Percentiles rank a stretch among this genome's conserved stretches.
Evolutionary conservation across 129 eudicot genomes (phyloP).

Genomic region (Erigeron canadensis): DNA sequence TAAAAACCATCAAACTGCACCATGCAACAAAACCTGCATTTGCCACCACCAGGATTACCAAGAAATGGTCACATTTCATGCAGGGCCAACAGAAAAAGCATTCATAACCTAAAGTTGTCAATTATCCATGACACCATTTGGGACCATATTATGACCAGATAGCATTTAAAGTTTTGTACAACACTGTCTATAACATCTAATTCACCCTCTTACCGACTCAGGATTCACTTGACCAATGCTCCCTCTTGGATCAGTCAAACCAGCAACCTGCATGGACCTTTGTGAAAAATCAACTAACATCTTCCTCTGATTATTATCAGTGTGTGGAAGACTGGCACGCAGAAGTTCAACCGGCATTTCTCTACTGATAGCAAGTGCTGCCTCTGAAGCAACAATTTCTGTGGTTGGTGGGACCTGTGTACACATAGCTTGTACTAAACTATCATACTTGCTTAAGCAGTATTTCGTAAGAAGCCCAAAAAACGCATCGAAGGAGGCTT

Average conservation of each 20-base stretch:
- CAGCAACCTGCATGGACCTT: constrained; percentile 76
- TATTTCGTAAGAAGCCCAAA: constrained; percentile 82
- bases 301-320: constrained; percentile 71
- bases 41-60: constrained; percentile 18
- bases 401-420: constrained; percentile 37
- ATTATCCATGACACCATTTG: constrained; percentile 24
- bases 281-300: constrained; percentile 73
- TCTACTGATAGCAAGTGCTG: constrained; percentile 64
- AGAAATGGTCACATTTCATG: constrained; percentile 11
- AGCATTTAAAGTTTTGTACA: constrained; percentile 19
- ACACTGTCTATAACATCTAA: constrained; percentile 13
- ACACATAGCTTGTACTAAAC: constrained; percentile 66
- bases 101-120: constrained; percentile 22
- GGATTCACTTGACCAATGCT: constrained; percentile 61
- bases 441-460: constrained; percentile 79
- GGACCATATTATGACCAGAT: constrained; percentile 13
- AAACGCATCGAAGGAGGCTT: constrained; percentile 87
- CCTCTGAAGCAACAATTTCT: constrained; percentile 54
- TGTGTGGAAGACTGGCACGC: constrained; percentile 96
- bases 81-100: constrained; percentile 14
- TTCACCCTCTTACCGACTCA: constrained; percentile 61
- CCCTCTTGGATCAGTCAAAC: constrained; percentile 46
- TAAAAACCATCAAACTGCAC: neutral
- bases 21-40: constrained; percentile 24
- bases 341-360: constrained; percentile 99